Percentiles rank a stretch among this genome's conserved stretches.
Evolutionary conservation across 345 rosid genomes (phyloP).

Genomic region (Pelargonium nanum): DNA sequence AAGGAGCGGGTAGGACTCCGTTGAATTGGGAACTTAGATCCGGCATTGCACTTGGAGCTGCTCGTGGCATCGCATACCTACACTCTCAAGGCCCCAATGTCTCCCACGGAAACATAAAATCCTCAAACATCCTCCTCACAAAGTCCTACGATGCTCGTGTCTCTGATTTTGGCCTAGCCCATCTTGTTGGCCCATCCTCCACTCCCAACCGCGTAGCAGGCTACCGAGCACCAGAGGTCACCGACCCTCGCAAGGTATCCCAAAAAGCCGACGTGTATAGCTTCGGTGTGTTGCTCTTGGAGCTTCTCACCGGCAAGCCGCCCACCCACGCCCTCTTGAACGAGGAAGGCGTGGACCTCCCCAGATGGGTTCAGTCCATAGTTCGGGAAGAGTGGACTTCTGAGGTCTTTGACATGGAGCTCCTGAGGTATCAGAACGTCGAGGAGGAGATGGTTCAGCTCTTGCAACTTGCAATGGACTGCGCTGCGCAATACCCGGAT

Average conservation of each 20-base stretch:
- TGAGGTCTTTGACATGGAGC: slow-evolving; percentile 55
- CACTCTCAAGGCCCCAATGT: slow-evolving; percentile 35
- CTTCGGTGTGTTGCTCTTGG: slow-evolving; percentile 39
- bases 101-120: slow-evolving; percentile 45
- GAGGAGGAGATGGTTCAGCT: slow-evolving; percentile 66
- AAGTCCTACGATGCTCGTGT: slow-evolving; percentile 28
- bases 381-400: slow-evolving; percentile 51
- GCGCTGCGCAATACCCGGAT: slow-evolving; percentile 61
- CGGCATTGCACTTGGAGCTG: slow-evolving; percentile 34
- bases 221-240: slow-evolving; percentile 48
- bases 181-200: slow-evolving; percentile 36
- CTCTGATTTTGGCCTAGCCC: slow-evolving; percentile 40
- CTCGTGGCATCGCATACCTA: slow-evolving; percentile 37
- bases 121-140: slow-evolving; percentile 43
- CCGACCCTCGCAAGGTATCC: slow-evolving; percentile 37
- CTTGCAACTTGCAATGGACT: slow-evolving; percentile 54
- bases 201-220: slow-evolving; percentile 40
- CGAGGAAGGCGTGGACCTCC: slow-evolving; percentile 45
- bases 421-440: slow-evolving; percentile 43
- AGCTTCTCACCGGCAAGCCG: slow-evolving; percentile 41
- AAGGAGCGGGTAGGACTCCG: slow-evolving; percentile 42
- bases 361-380: slow-evolving; percentile 46
- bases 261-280: slow-evolving; percentile 48
- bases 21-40: slow-evolving; percentile 39
- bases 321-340: slow-evolving; percentile 34